phyloP scores from a whole-genome alignment of 306 rosid species.

The Cucumis sativus region DNA sequence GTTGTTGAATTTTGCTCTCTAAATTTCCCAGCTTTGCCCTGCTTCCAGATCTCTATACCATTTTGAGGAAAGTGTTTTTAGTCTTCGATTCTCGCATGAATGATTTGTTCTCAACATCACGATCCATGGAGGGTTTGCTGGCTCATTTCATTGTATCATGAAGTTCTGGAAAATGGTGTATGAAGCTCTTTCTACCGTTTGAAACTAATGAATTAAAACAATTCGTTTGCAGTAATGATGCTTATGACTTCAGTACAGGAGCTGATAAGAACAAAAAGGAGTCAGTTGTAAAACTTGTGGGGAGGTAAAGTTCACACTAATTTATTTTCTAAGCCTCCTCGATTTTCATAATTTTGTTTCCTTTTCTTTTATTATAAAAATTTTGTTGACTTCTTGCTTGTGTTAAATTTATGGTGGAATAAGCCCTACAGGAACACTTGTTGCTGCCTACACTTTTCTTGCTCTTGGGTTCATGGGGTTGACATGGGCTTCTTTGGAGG shows the following conservation, averaged over 20 bases:
- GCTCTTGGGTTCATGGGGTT: constrained; percentile 66
- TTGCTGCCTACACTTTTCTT: constrained; percentile 51
- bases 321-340: not conserved
- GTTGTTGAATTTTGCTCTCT: not conserved
- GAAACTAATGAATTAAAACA: not conserved
- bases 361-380: not conserved
- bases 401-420: constrained; percentile 17
- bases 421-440: constrained; percentile 63
- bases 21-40: not conserved
- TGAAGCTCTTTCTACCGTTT: not conserved
- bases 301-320: constrained; percentile 44
- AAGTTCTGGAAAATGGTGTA: not conserved
- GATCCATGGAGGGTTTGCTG: not conserved
- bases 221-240: constrained; percentile 57
- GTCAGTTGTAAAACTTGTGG: constrained; percentile 64
- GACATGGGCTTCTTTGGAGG: constrained; percentile 43
- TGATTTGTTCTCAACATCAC: not conserved
- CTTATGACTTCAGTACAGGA: constrained; percentile 82
- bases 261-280: constrained; percentile 76
- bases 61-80: not conserved
- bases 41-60: not conserved
- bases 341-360: not conserved
- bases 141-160: not conserved
- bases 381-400: not conserved
- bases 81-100: not conserved